Conservation (phyloP, 2,329 filamentous ascomycete species). For the Fusarium euwallaceae region DNA sequence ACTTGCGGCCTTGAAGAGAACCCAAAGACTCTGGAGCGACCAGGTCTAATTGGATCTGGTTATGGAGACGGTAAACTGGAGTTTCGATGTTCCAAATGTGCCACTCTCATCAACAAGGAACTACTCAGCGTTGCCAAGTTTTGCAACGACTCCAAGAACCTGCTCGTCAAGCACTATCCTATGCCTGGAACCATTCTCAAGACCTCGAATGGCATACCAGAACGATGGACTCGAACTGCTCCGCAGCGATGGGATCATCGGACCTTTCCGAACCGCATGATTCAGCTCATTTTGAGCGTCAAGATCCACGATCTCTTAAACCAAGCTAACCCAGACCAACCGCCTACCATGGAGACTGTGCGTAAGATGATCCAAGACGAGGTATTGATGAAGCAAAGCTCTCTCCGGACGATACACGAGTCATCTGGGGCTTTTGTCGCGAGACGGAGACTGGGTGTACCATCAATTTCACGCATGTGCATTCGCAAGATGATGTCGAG, state of each 20-base stretch:
- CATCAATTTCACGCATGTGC: conserved; percentile 54
- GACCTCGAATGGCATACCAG: conserved; percentile 63
- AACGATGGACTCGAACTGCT: conserved; percentile 18
- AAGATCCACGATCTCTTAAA: conserved; percentile 58
- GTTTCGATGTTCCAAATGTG: conserved; percentile 65
- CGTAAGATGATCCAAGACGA: conserved; percentile 62
- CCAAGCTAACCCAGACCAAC: conserved; percentile 26
- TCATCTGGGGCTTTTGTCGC: conserved; percentile 12
- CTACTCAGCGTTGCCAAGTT: conserved; percentile 70
- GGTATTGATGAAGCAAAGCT: conserved; percentile 53
- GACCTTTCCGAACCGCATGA: conserved; percentile 70
- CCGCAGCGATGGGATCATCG: conserved; percentile 43
- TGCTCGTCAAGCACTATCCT: conserved; percentile 58
- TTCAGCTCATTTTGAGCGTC: conserved; percentile 61
- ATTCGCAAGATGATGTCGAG: conserved; percentile 77
- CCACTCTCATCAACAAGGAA: conserved; percentile 65
- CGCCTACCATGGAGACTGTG: conserved; percentile 64
- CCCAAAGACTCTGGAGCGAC: conserved; percentile 23
- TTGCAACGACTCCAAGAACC: conserved; percentile 64
- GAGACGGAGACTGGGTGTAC: neutral
- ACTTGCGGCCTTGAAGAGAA: conserved; percentile 49
- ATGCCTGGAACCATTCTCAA: conserved; percentile 78
- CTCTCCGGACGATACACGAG: conserved; percentile 32
- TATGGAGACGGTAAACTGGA: conserved; percentile 71
- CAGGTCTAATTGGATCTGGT: conserved; percentile 63